Conservation (phyloP, 768 basidiomycete genomes). For the Mycena olivaceomarginata region DNA sequence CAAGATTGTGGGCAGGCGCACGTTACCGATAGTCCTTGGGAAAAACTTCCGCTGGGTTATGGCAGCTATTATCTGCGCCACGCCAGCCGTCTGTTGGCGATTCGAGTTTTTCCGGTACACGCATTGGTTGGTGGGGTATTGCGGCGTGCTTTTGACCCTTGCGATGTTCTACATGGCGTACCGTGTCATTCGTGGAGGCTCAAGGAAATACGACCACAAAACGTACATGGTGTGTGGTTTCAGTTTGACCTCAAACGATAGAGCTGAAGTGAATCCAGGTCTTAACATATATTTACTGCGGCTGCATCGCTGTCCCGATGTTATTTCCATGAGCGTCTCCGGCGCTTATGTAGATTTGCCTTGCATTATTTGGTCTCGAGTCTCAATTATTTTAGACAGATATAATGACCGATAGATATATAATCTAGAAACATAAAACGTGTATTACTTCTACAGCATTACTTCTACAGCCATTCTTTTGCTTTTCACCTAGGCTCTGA, state of each 20-base stretch:
- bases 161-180: conserved; percentile 41
- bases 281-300: conserved; percentile 40
- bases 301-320: conserved; percentile 38
- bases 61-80: conserved; percentile 23
- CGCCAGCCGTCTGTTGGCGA: conserved; percentile 30
- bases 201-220: conserved; percentile 38
- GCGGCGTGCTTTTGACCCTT: conserved; percentile 12
- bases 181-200: conserved; percentile 24
- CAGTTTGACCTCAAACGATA: neutral
- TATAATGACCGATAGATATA: neutral
- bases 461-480: too few relatives aligned
- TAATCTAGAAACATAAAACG: neutral
- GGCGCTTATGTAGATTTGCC: neutral
- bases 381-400: neutral
- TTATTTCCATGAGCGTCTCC: conserved; percentile 22
- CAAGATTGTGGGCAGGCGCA: conserved; percentile 56
- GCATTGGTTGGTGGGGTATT: conserved; percentile 27
- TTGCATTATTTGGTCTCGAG: neutral
- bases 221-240: conserved; percentile 36
- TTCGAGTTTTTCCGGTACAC: conserved; percentile 24
- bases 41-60: conserved; percentile 50
- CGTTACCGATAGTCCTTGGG: conserved; percentile 63
- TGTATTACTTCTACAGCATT: neutral
- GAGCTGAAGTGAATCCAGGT: conserved; percentile 16
- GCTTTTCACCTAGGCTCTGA: too few relatives aligned